Evolutionary conservation across 345 rosid species (phyloP).

Genomic region (Arabidopsis suecica): DNA sequence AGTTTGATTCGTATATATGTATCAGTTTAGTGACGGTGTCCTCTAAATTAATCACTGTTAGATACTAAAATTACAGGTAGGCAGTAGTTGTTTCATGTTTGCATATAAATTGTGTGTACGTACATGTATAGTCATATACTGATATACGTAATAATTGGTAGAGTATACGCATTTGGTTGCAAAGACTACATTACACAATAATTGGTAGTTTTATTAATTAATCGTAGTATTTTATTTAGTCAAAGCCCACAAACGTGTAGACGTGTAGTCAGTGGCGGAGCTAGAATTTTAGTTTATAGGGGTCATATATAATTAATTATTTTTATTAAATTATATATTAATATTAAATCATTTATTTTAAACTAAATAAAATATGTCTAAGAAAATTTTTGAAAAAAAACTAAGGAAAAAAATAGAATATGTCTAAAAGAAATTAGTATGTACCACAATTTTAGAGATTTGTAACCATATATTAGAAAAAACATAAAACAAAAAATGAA

Average conservation of each 20-base stretch:
- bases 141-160: not conserved
- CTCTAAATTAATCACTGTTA: conserved; percentile 1
- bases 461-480: too few relatives aligned
- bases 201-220: not conserved
- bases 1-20: not conserved
- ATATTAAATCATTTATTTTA: too few relatives aligned
- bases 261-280: too few relatives aligned
- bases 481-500: too few relatives aligned
- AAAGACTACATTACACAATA: not conserved
- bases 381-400: too few relatives aligned
- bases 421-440: too few relatives aligned
- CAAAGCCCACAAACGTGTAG: not conserved
- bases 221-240: not conserved
- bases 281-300: too few relatives aligned
- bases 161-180: not conserved
- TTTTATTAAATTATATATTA: too few relatives aligned
- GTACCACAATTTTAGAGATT: too few relatives aligned
- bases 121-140: not conserved
- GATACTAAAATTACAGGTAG: conserved; percentile 20
- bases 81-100: not conserved
- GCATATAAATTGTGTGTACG: not conserved
- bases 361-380: too few relatives aligned
- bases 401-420: too few relatives aligned
- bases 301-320: too few relatives aligned
- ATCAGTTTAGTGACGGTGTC: not conserved